phyloP scores from a whole-genome alignment of 2,329 filamentous ascomycete genomes.

The Ceratocystis variospora region DNA sequence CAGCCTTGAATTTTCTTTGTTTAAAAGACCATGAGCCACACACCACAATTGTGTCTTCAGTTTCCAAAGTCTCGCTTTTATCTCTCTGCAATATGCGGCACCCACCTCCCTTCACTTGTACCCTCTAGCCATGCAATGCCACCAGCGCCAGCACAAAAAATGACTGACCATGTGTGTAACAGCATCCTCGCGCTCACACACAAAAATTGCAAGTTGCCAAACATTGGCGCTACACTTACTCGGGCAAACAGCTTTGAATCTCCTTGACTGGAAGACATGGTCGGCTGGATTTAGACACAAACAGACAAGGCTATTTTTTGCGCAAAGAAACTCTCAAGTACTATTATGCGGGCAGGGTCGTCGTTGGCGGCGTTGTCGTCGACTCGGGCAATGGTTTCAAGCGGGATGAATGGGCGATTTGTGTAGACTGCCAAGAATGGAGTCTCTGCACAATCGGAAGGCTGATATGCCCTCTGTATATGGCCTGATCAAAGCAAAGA shows the following conservation, averaged over 20 bases:
- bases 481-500: too few relatives aligned
- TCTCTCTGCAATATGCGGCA: background rate
- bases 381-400: too few relatives aligned
- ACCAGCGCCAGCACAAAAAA: background rate
- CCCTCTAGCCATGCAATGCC: background rate
- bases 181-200: background rate
- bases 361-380: background rate
- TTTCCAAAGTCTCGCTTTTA: background rate
- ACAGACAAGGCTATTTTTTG: background rate
- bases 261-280: slow-evolving; percentile 34
- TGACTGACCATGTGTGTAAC: background rate
- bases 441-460: too few relatives aligned
- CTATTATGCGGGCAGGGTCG: background rate
- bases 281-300: background rate
- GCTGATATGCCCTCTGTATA: too few relatives aligned
- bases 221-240: slow-evolving; percentile 42
- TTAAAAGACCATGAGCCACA: too few relatives aligned
- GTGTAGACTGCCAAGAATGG: too few relatives aligned
- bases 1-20: too few relatives aligned
- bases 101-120: background rate
- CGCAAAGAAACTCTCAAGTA: background rate
- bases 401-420: too few relatives aligned
- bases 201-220: background rate
- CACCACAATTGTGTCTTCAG: too few relatives aligned
- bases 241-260: slow-evolving; percentile 99